Conservation (phyloP, 306 rosid genomes). For the Rubus idaeus region DNA sequence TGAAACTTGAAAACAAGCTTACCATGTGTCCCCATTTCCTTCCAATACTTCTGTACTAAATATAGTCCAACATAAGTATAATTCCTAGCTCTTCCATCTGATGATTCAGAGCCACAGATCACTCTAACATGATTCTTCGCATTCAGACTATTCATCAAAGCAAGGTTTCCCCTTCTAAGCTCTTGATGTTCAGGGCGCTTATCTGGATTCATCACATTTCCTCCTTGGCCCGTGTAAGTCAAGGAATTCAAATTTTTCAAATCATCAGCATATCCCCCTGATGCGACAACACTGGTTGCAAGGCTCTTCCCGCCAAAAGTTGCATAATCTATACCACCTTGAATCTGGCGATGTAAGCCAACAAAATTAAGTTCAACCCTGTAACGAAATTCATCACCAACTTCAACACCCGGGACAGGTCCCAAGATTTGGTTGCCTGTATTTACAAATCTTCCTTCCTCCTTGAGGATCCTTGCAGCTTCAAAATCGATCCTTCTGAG, state of each 20-base stretch:
- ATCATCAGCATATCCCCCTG: conserved; percentile 73
- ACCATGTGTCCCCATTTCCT: conserved; percentile 75
- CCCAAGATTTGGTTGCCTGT: conserved; percentile 61
- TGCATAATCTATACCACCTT: conserved; percentile 77
- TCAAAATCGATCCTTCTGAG: conserved; percentile 50
- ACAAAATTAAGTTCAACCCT: conserved; percentile 71
- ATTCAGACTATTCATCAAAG: conserved; percentile 67
- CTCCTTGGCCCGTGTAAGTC: conserved; percentile 82
- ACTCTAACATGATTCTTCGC: conserved; percentile 72
- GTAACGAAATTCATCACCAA: conserved; percentile 80
- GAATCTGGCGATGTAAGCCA: conserved; percentile 70
- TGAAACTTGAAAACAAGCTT: conserved; percentile 63
- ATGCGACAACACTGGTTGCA: conserved; percentile 80
- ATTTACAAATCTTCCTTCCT: conserved; percentile 28
- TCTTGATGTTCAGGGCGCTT: conserved; percentile 82
- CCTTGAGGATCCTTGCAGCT: conserved; percentile 59
- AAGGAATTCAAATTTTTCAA: conserved; percentile 62
- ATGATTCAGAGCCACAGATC: conserved; percentile 66
- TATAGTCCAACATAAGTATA: conserved; percentile 79
- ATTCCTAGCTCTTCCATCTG: conserved; percentile 50
- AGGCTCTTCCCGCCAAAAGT: conserved; percentile 43
- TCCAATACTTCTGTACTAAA: conserved; percentile 66
- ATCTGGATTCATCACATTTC: conserved; percentile 55
- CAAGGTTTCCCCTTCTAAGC: conserved; percentile 83
- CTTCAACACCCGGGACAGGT: conserved; percentile 76